A percentile compares a stretch with the other conserved stretches of the same genome.
phyloP scores from a whole-genome alignment of 768 basidiomycete genomes.

The Mycena vulgaris region DNA sequence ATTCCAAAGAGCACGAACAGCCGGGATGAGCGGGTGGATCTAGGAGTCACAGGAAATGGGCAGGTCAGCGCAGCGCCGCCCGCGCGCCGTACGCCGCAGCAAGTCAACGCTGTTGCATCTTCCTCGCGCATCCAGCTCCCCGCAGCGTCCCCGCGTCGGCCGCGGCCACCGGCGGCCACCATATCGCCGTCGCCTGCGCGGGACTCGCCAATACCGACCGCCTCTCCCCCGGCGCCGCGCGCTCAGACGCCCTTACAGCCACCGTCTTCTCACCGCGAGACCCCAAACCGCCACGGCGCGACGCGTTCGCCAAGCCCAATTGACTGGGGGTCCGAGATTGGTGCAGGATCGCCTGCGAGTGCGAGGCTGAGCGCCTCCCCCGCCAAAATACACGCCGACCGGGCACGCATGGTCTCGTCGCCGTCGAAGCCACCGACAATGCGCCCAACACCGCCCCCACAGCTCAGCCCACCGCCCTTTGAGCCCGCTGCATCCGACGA shows the following conservation, averaged over 20 bases:
- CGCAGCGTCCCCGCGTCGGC: slow-evolving; percentile 9
- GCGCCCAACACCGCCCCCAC: too few relatives aligned
- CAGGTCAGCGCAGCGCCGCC: background rate
- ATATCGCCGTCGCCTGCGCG: too few relatives aligned
- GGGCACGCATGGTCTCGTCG: background rate
- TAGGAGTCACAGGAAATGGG: too few relatives aligned
- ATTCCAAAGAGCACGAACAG: background rate
- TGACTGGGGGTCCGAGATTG: slow-evolving; percentile 31
- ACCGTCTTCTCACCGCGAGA: background rate
- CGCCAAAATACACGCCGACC: background rate
- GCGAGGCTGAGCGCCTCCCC: background rate
- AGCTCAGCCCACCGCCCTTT: background rate
- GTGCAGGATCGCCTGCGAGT: background rate
- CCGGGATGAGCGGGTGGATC: background rate
- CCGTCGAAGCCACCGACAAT: background rate
- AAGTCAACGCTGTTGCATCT: slow-evolving; percentile 49
- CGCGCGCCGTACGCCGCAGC: background rate
- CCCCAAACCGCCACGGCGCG: background rate
- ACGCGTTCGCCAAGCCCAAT: slow-evolving; percentile 25
- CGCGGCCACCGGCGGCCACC: background rate
- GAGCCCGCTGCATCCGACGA: background rate
- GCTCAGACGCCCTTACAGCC: background rate
- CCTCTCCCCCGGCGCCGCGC: background rate
- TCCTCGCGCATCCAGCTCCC: slow-evolving; percentile 42
- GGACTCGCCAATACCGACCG: too few relatives aligned